A percentile compares a stretch with the other conserved stretches of the same genome.
These are phyloP conservation scores for Dryadomyces quercivorus DNA, from an alignment of 2,329 filamentous ascomycete species.

Conservation along the genomic window DNA sequence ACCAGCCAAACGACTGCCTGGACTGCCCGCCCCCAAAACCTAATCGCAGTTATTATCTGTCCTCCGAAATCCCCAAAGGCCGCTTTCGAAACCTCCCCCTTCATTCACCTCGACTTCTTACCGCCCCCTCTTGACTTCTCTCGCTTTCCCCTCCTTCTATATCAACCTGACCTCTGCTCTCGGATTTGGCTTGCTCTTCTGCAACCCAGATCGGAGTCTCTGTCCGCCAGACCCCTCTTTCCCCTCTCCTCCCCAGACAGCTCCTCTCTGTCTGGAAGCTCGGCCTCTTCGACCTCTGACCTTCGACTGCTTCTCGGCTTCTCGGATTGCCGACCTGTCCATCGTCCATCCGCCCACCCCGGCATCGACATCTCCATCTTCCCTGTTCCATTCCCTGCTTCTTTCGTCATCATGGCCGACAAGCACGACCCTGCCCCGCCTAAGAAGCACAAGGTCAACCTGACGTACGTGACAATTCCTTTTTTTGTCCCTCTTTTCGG, in stretches of 20 bases:
- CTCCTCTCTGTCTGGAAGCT: neutral
- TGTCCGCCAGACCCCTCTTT: neutral
- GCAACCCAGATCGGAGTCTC: neutral
- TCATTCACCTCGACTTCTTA: neutral
- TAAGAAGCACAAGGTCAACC: slow-evolving; percentile 60
- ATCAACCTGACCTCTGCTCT: neutral
- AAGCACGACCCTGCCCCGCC: slow-evolving; percentile 24
- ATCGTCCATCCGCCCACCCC: neutral
- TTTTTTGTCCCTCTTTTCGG: neutral
- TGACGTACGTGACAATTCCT: slow-evolving; percentile 47
- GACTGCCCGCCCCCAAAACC: slow-evolving; percentile 5
- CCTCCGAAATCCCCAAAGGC: neutral
- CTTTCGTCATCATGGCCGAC: slow-evolving; percentile 50
- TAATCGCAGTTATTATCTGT: slow-evolving; percentile 1
- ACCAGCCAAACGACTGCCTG: neutral
- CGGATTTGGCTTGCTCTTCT: neutral
- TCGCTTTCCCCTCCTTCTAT: neutral
- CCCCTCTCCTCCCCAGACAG: neutral
- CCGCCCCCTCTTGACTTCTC: neutral
- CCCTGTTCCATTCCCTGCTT: neutral
- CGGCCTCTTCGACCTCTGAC: neutral
- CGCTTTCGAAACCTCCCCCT: neutral
- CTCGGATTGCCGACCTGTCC: no score
- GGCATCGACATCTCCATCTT: neutral
- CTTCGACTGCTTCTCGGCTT: neutral